A percentile compares a stretch with the other conserved stretches of the same genome.
Evolutionary conservation across 768 basidiomycete genomes (phyloP).

Genomic region (Pluteus cervinus): DNA sequence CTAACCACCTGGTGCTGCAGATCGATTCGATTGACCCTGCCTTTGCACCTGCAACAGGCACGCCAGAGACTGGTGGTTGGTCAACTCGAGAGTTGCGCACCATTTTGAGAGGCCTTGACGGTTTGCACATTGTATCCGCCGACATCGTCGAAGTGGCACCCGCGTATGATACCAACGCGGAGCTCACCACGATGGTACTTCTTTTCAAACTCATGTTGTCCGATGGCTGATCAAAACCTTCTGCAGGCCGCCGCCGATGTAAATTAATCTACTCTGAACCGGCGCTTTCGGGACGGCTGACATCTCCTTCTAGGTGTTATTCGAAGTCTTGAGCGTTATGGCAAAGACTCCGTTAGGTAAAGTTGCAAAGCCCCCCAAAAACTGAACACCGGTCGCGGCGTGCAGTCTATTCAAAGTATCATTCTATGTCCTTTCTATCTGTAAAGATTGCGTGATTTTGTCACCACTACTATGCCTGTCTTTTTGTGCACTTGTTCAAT

Average conservation of each 20-base stretch:
- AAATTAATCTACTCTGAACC: conserved; percentile 7
- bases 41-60: conserved; percentile 80
- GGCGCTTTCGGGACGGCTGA: background rate
- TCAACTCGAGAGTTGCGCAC: conserved; percentile 76
- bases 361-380: conserved; percentile 16
- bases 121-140: conserved; percentile 70
- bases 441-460: no score
- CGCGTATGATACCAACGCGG: conserved; percentile 59
- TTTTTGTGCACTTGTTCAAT: no score
- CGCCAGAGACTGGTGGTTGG: conserved; percentile 83
- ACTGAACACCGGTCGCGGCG: no score
- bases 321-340: conserved; percentile 75
- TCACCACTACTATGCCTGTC: no score
- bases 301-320: conserved; percentile 45
- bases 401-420: conserved; percentile 1
- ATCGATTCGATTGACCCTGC: conserved; percentile 79
- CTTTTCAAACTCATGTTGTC: conserved; percentile 4
- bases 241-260: conserved; percentile 36
- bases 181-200: conserved; percentile 24
- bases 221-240: conserved; percentile 9
- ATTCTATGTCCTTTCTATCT: no score
- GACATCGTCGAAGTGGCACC: conserved; percentile 86
- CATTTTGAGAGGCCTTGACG: conserved; percentile 70
- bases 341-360: conserved; percentile 74
- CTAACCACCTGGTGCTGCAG: conserved; percentile 23